Conservation (phyloP, 139 green algal species). For the Helicosporidium sp. region DNA sequence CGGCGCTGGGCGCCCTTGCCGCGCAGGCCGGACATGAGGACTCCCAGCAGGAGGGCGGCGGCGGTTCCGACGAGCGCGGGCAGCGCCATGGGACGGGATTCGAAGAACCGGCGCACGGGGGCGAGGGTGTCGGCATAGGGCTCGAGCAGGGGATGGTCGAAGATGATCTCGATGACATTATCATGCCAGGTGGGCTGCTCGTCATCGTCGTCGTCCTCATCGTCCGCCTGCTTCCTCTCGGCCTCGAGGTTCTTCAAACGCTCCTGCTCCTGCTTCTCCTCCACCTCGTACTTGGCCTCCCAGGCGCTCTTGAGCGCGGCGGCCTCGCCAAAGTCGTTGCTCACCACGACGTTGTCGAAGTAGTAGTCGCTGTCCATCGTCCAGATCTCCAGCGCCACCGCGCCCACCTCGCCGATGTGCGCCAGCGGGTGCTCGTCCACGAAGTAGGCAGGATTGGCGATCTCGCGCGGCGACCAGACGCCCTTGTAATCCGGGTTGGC, state of each 20-base stretch:
- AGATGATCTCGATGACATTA: background rate
- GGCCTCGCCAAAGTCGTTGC: constrained; percentile 19
- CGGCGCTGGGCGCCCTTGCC: background rate
- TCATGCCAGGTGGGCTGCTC: constrained; percentile 1
- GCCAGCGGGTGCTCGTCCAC: constrained; percentile 31
- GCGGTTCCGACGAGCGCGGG: background rate
- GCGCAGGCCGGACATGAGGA: background rate
- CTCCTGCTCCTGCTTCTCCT: background rate
- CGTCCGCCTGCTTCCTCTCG: constrained; percentile 2
- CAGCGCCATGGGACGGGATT: background rate
- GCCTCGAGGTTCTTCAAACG: background rate
- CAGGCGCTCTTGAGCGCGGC: background rate
- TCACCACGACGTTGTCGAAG: constrained; percentile 70
- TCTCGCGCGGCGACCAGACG: constrained; percentile 36
- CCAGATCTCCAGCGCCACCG: constrained; percentile 75
- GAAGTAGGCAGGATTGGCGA: constrained; percentile 57
- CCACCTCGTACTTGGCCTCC: background rate
- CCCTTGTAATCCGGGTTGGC: constrained; percentile 86
- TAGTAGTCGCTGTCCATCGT: constrained; percentile 48
- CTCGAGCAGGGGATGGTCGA: constrained; percentile 5
- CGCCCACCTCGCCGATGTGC: constrained; percentile 48
- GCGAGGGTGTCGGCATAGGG: background rate
- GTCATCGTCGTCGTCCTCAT: constrained; percentile 3
- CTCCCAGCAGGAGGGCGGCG: background rate
- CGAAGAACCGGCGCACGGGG: background rate